phyloP scores from a whole-genome alignment of 2,329 filamentous ascomycete species.

The Pseudogymnoascus sp. region DNA sequence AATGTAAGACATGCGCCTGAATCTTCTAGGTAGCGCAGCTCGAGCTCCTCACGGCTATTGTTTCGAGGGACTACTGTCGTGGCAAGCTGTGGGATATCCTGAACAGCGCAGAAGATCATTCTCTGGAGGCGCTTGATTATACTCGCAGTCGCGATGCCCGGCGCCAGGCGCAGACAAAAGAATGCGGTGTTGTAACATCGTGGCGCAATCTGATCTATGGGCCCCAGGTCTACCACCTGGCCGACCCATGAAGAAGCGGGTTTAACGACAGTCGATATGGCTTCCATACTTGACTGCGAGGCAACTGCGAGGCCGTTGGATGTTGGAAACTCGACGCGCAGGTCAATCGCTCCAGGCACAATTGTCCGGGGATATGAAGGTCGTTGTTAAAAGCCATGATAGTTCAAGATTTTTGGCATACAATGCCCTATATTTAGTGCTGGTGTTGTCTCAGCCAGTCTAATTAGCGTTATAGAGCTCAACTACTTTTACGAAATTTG shows the following conservation, averaged over 20 bases:
- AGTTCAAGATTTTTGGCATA: background rate
- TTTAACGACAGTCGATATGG: background rate
- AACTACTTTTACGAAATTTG: background rate
- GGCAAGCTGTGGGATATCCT: constrained; percentile 4
- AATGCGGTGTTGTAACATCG: background rate
- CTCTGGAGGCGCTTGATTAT: background rate
- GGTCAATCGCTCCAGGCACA: background rate
- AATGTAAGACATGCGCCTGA: background rate
- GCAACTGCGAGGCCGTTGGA: background rate
- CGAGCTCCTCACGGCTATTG: constrained; percentile 2
- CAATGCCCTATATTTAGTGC: background rate
- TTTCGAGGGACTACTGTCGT: background rate
- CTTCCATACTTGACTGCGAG: background rate
- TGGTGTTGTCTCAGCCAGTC: background rate
- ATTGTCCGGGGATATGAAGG: background rate
- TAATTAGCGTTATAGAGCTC: background rate
- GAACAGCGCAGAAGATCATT: background rate
- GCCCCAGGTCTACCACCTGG: background rate
- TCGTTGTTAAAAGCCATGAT: background rate
- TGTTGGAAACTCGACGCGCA: background rate
- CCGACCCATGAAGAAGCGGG: background rate
- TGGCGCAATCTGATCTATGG: constrained; percentile 9
- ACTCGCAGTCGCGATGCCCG: background rate
- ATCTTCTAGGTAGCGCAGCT: background rate
- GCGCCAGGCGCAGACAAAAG: background rate